Conservation (phyloP, 2,329 filamentous ascomycete species). For the Dothidotthia symphoricarpi region DNA sequence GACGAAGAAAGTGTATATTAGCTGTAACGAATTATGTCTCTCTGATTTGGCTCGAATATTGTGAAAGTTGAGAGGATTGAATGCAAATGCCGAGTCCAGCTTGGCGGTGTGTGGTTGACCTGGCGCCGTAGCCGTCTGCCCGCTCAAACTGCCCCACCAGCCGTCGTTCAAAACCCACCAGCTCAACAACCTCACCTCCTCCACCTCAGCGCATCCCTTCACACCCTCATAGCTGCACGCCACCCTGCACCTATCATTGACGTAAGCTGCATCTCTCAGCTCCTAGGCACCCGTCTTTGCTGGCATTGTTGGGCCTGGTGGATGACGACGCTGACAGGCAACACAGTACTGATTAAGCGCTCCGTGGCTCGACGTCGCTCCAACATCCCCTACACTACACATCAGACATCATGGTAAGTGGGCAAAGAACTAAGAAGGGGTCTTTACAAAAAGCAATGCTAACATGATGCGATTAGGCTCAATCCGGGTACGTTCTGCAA, state of each 20-base stretch:
- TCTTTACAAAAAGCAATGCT: slow-evolving; percentile 7
- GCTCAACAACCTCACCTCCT: slow-evolving; percentile 23
- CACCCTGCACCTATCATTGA: slow-evolving; percentile 22
- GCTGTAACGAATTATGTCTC: slow-evolving; percentile 8
- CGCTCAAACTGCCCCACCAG: slow-evolving; percentile 1
- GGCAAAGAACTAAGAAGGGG: background rate
- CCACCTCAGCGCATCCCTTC: slow-evolving; percentile 21
- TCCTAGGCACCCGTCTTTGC: slow-evolving; percentile 17
- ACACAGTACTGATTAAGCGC: slow-evolving; percentile 37
- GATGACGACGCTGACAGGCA: slow-evolving; percentile 43
- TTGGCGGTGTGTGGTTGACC: slow-evolving; percentile 18
- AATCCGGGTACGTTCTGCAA: slow-evolving; percentile 45
- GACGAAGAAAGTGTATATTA: slow-evolving; percentile 31
- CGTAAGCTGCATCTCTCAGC: slow-evolving; percentile 23
- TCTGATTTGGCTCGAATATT: background rate
- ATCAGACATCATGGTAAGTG: slow-evolving; percentile 38
- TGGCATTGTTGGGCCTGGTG: slow-evolving; percentile 9
- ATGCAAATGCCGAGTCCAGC: slow-evolving; percentile 5
- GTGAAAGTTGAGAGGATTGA: slow-evolving; percentile 2
- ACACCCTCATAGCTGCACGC: slow-evolving; percentile 15
- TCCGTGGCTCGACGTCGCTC: slow-evolving; percentile 20
- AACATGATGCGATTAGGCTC: slow-evolving; percentile 35
- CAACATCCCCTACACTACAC: slow-evolving; percentile 20
- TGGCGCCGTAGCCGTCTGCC: slow-evolving; percentile 21
- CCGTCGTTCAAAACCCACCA: slow-evolving; percentile 17